A percentile compares a stretch with the other conserved stretches of the same genome.
phyloP scores from a whole-genome alignment of 2,329 filamentous ascomycete genomes.

The Onygenales sp. region DNA sequence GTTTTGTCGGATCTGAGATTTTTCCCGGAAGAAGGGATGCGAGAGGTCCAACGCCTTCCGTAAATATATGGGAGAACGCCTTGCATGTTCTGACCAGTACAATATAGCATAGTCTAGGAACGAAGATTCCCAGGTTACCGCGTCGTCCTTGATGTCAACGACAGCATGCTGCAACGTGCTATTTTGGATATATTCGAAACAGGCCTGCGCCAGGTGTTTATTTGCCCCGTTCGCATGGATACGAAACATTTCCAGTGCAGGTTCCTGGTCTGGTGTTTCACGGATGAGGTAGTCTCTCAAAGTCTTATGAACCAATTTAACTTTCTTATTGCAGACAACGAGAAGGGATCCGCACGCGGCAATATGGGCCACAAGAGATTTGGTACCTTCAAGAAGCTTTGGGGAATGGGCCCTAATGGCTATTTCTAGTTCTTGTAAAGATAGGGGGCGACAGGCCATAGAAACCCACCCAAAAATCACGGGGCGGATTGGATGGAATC shows the following conservation, averaged over 20 bases:
- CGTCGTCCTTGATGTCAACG: not conserved
- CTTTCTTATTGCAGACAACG: conserved; percentile 13
- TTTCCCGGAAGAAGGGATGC: conserved; percentile 8
- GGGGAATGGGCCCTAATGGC: conserved; percentile 7
- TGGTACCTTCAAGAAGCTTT: conserved; percentile 1
- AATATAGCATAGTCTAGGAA: not conserved
- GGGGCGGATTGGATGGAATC: conserved; percentile 9
- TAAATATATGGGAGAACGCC: not conserved
- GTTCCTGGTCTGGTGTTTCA: conserved; percentile 5
- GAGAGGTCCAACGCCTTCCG: conserved; percentile 9
- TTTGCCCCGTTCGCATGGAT: not conserved
- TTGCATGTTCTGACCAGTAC: not conserved
- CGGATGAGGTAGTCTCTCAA: conserved; percentile 21
- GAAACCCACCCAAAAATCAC: conserved; percentile 20
- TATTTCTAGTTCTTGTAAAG: conserved; percentile 15
- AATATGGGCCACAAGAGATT: conserved; percentile 13
- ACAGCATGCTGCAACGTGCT: not conserved
- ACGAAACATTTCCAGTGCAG: not conserved
- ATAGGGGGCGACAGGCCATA: conserved; percentile 19
- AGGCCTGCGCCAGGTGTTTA: not conserved
- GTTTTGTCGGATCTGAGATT: conserved; percentile 8
- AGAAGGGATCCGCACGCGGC: conserved; percentile 14
- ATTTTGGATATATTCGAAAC: not conserved
- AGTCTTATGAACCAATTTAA: conserved; percentile 21
- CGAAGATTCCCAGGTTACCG: not conserved